Base-by-base conservation (phyloP, 208 protist species). In the Borovskyia barvae region DNA sequence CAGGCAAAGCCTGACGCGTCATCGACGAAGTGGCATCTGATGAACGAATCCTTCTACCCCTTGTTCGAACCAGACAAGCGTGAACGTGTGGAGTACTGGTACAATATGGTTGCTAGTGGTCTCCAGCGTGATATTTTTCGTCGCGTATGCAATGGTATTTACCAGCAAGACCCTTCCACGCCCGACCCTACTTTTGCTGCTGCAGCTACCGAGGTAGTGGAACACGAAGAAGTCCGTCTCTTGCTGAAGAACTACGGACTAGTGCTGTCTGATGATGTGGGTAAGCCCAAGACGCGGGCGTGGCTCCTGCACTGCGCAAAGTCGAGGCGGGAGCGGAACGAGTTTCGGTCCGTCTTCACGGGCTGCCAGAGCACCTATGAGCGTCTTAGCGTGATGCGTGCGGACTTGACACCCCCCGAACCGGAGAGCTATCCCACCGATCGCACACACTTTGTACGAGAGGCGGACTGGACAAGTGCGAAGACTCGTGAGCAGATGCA, bases 11-110 rank as follows among this genome's bases (percentile, higher is more conserved):
- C 73, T 37, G 53, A 80, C 20, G 54, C 61, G 8, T 75, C 82
- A 9, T 92, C 84, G 12, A 67, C 53, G 9, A 62, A 57, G 17
- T 95, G 85, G 84, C 90, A 95, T 57, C 54, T 92, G n/a, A 89
- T 95, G 78, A 66, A 82, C 60, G 90, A 92, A 59, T 47, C 69
- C 26, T 95, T 91, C 52, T 56, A 82, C 40, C 57, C 64, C 7
- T 63, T 93, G 35, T 93, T 95, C 63, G 52, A 71, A 1, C 30
- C 72, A 0, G 53, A 68, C 22, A 48, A 37, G 20, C 69, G 66
- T 4, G 58, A 77, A 35, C 77, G 75, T 26, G 74, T 95, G 9
- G 83, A 95, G 75, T 82, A 82, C 49, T 95, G 90, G 86, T 95
- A 95, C 69, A 95, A 95, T 72, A 82, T 87, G 57, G 65, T 46